Base-by-base conservation (phyloP, 2,329 filamentous ascomycete species). In the Monilinia fructicola region DNA sequence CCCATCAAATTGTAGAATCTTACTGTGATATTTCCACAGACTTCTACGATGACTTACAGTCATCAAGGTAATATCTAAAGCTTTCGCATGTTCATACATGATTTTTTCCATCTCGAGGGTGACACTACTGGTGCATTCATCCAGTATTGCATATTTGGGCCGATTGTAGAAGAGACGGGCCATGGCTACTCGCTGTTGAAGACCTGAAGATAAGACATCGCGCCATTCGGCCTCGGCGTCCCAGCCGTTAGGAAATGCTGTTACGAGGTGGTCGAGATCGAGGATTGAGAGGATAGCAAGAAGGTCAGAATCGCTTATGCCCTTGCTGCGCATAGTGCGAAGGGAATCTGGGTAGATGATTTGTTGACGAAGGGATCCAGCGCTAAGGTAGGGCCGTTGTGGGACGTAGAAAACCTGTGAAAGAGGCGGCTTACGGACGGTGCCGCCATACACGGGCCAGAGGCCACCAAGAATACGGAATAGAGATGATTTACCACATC, bases 361-460 rank as follows among this genome's bases (percentile, higher is more conserved):
- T 75, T 99, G 95, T 77, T 98, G 93, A 50, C 95, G 89, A n/a
- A 99, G 85, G 1, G 91, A 93, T 28, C 95, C 95, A 64, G 92
- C 88, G 18, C 91, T 95, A 1, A 99, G 85, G 76, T 99, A 99
- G 0, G 95, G 95, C 1, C 95, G 88, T 76, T 99, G 95, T 0
- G 95, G 95, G 71, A 99, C 96, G 80, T 99, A 99, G 80, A 98
- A 99, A 76, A 99, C 98, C 76, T 95, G 90, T 71, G 91, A 88
- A 74, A 94, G 95, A 1, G 91, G 88, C 1, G 95, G 95, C 78
- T 98, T 98, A 74, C 92, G 85, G 26, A 99, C 95, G 1, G 87
- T 92, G 62, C 95, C 95, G 71, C 95, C 94, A 78, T 99, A 99
- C 16, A 98, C 95, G 21, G 95, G 95, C 95, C 95, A 99, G 3